Base-by-base conservation (phyloP, 257 asterid species). In the Leonotis leonurus region DNA sequence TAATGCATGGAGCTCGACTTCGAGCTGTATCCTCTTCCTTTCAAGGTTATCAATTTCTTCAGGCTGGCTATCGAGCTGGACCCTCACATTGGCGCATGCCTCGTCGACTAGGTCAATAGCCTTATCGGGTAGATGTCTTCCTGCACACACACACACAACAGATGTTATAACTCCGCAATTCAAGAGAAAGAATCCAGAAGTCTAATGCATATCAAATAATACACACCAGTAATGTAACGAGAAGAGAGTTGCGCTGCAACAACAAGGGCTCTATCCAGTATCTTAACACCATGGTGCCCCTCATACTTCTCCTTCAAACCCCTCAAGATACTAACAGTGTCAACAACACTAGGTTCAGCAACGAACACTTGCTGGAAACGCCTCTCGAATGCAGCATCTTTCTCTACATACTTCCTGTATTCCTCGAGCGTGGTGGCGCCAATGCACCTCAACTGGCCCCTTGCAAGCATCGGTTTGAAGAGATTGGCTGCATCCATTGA, bases 51-150 rank as follows among this genome's bases (percentile, higher is more conserved):
- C 93, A 6, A 84, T 87, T 44, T 81, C 88, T 60, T 84, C 90
- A 0, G 93, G 95, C 32, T 84, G 93, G 67, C 95, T 87, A 25
- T 82, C 93, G 2, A 87, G 93, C 60, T 87, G 95, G 21, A 87
- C 93, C 40, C 95, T 80, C n/a, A 84, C 90, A 65, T 84, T 87
- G 1, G 95, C 92, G 56, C 93, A 87, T 1, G 95, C 93, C 51
- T 87, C 93, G 6, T 87, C 89, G 5, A 87, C 90, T 3, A 84
- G 62, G 55, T 84, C 93, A 18, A 84, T 87, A 0, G 95, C 95
- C 65, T 87, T 87, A 43, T 87, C 93, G 0, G 95, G 93, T 20
- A 87, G 55, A 80, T 82, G 93, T 9, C 95, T 75, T 46, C 94
- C 87, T 81, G 75, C 64, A 60, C 20, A 61, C 11, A 40, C 14